Evolutionary conservation across 2,329 filamentous ascomycete species (phyloP), one percentile per base, ranked within the genome.

Genomic region (Chaetomiaceae sp.): DNA sequence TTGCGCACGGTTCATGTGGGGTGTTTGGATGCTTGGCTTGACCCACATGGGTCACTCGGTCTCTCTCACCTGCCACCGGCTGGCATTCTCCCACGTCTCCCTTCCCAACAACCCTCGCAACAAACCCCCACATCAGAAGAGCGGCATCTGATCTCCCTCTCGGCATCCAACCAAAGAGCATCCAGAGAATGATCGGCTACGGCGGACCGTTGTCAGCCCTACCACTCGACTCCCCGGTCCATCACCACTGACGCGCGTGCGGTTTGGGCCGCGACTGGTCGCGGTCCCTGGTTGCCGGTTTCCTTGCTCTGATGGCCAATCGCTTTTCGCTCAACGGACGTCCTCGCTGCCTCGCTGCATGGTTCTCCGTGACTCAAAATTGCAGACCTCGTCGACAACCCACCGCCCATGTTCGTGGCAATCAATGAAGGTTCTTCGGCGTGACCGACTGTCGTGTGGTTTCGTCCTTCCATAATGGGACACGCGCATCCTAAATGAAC

Each of bases 1-100:
- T 62, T 43, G 43, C 36, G 61, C 60, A 62, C 61, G 56, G 52
- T 20, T 55, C 61, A 62, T 51, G 55, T 55, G 54, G 56, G 56
- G 59, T 27, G 25, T 5, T 5, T 27, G n/a, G n/a, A 20, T 48
- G 25, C 25, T 30, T 20, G 5, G 9, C 5, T 27, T 27, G 25
- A 9, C 25, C 9, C 25, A 9, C 5, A 5, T 9, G 25, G 9
- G 5, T 9, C 25, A 27, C 25, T 27, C 25, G 25, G 5, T 5
- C 25, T 27, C 5, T 29, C 21, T 13, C 42, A 45, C 13, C 43
- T 44, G 23, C 29, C n/a, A 20, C 3, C 46, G 34, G 36, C 36
- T 48, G 46, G 4, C 27, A 11, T 11, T 6, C 23, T 47, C 9
- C 4, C 5, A 23, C 10, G n/a, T 11, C 8, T 36, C 14, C 2